A percentile compares a stretch with the other conserved stretches of the same genome.
These are phyloP conservation scores for Pythium dissimile DNA, from an alignment of 352 stramenopile genomes.

Conservation along the genomic window DNA sequence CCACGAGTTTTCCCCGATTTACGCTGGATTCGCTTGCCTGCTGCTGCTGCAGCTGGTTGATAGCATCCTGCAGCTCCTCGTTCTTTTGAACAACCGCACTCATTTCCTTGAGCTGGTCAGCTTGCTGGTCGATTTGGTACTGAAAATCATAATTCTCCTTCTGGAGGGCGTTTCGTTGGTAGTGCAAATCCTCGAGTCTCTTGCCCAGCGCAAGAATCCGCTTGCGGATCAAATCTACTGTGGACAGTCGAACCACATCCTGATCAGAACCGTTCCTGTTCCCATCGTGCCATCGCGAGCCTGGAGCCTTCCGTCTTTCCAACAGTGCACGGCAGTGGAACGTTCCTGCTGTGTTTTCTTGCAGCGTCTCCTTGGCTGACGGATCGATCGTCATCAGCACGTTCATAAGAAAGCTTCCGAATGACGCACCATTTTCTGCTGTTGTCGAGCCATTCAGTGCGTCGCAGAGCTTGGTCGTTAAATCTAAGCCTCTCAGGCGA, in stretches of 20 bases:
- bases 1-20: conserved; percentile 12
- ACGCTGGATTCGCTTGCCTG: conserved; percentile 9
- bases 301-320: conserved; percentile 26
- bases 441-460: conserved; percentile 20
- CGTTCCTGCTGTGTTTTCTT: conserved; percentile 34
- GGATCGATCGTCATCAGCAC: conserved; percentile 47
- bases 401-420: conserved; percentile 39
- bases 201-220: conserved; percentile 60
- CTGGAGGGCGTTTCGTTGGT: conserved; percentile 64
- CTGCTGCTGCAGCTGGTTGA: conserved; percentile 27
- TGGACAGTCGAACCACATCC: conserved; percentile 13
- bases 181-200: conserved; percentile 64
- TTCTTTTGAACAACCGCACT: conserved; percentile 29
- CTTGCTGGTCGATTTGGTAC: conserved; percentile 58
- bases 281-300: conserved; percentile 4
- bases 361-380: conserved; percentile 29
- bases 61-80: conserved; percentile 38
- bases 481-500: conserved; percentile 31
- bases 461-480: conserved; percentile 32
- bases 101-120: conserved; percentile 44
- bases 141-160: conserved; percentile 78
- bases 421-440: background rate
- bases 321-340: conserved; percentile 60
- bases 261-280: background rate
- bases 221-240: conserved; percentile 49